Conservation (phyloP, 1,284 basidiomycete genomes). For the Meripilus lineatus region DNA sequence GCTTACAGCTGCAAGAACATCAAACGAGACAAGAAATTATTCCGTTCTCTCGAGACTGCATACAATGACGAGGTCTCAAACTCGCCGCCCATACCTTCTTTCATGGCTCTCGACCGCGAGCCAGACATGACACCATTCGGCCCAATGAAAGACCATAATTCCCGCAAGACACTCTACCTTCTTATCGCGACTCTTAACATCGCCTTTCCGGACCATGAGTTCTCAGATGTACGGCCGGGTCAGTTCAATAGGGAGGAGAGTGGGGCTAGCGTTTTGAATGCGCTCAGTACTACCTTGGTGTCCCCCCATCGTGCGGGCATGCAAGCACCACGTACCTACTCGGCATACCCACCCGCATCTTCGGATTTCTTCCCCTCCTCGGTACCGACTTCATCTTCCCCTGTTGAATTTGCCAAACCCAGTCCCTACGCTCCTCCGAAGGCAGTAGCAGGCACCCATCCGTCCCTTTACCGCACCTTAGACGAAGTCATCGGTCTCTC, state of each 20-base stretch:
- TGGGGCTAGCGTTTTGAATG: constrained; percentile 73
- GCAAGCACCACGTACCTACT: constrained; percentile 70
- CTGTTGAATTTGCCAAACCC: constrained; percentile 47
- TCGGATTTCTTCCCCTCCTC: constrained; percentile 71
- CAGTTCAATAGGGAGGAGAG: constrained; percentile 87
- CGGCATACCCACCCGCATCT: constrained; percentile 72
- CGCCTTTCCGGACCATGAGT: constrained; percentile 97
- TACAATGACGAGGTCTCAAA: constrained; percentile 75
- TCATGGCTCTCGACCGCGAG: constrained; percentile 61
- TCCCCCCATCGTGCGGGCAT: constrained; percentile 61
- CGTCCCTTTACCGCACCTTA: constrained; percentile 81
- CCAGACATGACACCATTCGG: constrained; percentile 76
- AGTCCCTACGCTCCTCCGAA: constrained; percentile 59
- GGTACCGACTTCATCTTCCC: constrained; percentile 64
- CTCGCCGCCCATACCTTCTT: constrained; percentile 66
- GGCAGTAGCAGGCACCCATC: constrained; percentile 54
- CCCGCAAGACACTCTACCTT: constrained; percentile 87
- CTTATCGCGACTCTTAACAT: constrained; percentile 96
- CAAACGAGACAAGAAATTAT: constrained; percentile 94
- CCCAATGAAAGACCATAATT: constrained; percentile 68
- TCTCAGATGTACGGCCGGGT: constrained; percentile 86
- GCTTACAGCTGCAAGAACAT: constrained; percentile 98
- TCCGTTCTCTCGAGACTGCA: constrained; percentile 85
- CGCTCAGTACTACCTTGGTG: constrained; percentile 74
- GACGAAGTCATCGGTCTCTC: constrained; percentile 88